Base-by-base conservation (phyloP, 2,329 filamentous ascomycete genomes). In the Diplodia scrobiculata region DNA sequence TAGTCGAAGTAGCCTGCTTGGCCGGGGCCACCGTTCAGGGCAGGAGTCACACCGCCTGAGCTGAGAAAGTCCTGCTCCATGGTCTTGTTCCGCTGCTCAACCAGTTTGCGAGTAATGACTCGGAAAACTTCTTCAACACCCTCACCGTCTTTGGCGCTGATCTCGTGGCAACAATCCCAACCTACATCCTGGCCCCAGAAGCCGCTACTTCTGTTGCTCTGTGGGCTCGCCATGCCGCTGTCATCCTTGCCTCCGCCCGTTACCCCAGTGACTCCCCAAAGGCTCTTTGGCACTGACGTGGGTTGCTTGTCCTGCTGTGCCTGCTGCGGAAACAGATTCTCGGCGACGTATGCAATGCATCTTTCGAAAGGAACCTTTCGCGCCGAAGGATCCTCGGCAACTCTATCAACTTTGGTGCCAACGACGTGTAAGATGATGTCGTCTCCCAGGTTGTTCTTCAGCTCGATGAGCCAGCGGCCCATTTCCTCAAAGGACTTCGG, bases 121-220 rank as follows among this genome's bases (percentile, higher is more conserved):
- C 94, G 86, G 73, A 98, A 98, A 0, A 99, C 92, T 78, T 98
- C 95, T 72, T 98, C 95, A 19, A 99, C 93, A 19, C 94, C 94
- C 81, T 97, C 93, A 66, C 93, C 93, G 73, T 89, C 92, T 82
- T 96, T 94, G 55, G 94, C 93, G 71, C 89, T 93, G 74, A 99
- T 94, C 80, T 99, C 95, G 78, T 98, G 95, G 77, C 94, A 98
- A 69, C 92, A 96, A 73, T 97, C 93, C 93, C 94, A 98, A 63
- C 93, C 92, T 5, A 92, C 88, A 74, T 97, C 93, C 76, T 95
- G 91, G 25, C 89, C 92, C 93, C 93, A 97, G 79, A 92, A 91
- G 1, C 90, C 89, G 45, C 86, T 90, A 72, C 86, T 90, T 36
- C 80, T 76, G 70, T 83, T 80, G 72, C 80, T 80, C 69, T 80